Evolutionary conservation across 202 grass and related monocot species (phyloP).

Genomic region (Cymbopogon flexuosus): DNA sequence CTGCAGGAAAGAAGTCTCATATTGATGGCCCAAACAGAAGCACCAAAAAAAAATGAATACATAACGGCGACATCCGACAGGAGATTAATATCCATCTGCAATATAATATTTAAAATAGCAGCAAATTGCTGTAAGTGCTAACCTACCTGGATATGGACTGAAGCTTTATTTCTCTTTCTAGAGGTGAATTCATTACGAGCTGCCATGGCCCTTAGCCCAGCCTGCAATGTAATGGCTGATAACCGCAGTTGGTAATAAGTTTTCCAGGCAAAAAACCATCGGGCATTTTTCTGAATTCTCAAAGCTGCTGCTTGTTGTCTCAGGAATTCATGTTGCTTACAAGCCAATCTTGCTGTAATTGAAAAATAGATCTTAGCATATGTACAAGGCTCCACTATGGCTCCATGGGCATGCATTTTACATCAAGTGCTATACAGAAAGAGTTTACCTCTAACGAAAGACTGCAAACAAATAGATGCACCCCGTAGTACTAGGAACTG

Average conservation of each 20-base stretch:
- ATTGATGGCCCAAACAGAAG: conserved; percentile 28
- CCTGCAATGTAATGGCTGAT: conserved; percentile 66
- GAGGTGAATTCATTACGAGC: conserved; percentile 62
- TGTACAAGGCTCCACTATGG: conserved; percentile 20
- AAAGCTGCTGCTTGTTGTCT: conserved; percentile 74
- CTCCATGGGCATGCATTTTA: conserved; percentile 3
- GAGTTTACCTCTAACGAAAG: conserved; percentile 72
- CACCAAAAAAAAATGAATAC: neutral
- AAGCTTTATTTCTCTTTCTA: conserved; percentile 74
- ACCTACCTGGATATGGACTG: conserved; percentile 68
- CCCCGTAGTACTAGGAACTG: conserved; percentile 60
- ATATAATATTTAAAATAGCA: conserved; percentile 20
- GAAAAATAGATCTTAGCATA: conserved; percentile 35
- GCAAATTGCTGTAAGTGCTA: conserved; percentile 16
- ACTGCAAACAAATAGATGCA: conserved; percentile 57
- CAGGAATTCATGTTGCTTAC: conserved; percentile 56
- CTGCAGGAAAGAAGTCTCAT: conserved; percentile 30
- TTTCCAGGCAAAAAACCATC: conserved; percentile 66
- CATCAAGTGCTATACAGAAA: neutral
- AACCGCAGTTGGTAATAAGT: conserved; percentile 49
- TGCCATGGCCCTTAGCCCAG: conserved; percentile 60
- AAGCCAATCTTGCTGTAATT: conserved; percentile 74
- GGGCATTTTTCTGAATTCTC: conserved; percentile 82
- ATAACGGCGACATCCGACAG: neutral
- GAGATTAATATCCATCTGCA: conserved; percentile 12